A percentile compares a stretch with the other conserved stretches of the same genome.
These are phyloP conservation scores for Termitomyces sp. DNA, from an alignment of 768 basidiomycete species.

Conservation along the genomic window DNA sequence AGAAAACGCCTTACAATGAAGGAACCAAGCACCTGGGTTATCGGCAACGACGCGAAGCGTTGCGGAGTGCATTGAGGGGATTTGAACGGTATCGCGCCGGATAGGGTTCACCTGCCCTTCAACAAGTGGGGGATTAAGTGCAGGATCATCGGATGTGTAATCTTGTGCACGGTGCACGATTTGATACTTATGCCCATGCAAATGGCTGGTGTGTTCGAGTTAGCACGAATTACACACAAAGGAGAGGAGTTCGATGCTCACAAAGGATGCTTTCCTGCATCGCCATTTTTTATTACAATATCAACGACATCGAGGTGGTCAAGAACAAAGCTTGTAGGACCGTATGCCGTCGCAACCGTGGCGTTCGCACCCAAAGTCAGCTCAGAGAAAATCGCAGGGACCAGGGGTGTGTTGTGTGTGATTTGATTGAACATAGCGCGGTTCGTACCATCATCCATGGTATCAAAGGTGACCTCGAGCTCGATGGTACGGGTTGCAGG, in stretches of 20 bases:
- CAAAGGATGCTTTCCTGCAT: conserved; percentile 82
- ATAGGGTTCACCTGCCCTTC: conserved; percentile 85
- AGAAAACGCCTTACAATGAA: conserved; percentile 55
- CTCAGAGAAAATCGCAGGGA: conserved; percentile 72
- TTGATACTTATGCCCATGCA: conserved; percentile 87
- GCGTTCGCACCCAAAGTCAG: conserved; percentile 75
- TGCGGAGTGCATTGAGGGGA: conserved; percentile 61
- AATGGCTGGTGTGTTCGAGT: conserved; percentile 50
- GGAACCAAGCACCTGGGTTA: conserved; percentile 89
- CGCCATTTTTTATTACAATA: conserved; percentile 67
- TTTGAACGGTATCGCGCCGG: conserved; percentile 83
- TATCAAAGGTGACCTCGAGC: conserved; percentile 75
- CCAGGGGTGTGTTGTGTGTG: conserved; percentile 62
- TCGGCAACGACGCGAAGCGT: conserved; percentile 80
- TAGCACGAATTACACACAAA: background rate
- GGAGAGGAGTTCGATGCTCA: conserved; percentile 28
- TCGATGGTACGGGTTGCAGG: conserved; percentile 52
- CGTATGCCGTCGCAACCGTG: conserved; percentile 65
- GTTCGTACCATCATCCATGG: conserved; percentile 83
- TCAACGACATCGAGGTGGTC: conserved; percentile 74
- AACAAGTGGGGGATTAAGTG: conserved; percentile 72
- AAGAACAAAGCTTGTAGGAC: conserved; percentile 70
- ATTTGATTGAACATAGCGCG: conserved; percentile 70
- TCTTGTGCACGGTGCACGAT: conserved; percentile 69
- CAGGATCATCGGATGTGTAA: conserved; percentile 67